phyloP scores from a whole-genome alignment of 495 filamentous ascomycete genomes.

The Penicillium antarcticum region DNA sequence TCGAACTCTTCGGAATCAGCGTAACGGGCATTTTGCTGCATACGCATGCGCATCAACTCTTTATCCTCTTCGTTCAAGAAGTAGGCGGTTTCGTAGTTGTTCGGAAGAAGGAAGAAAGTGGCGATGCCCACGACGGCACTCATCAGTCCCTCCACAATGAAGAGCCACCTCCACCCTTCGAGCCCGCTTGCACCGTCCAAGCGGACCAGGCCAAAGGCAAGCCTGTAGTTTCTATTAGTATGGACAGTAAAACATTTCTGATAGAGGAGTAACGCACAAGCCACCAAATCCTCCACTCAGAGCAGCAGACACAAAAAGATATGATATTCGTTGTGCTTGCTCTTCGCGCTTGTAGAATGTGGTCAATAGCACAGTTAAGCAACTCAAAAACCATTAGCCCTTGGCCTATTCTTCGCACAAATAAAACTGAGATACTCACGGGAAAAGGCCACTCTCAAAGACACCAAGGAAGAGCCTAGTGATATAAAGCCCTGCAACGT shows the following conservation, averaged over 20 bases:
- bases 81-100: constrained; percentile 11
- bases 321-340: constrained; percentile 15
- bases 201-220: constrained; percentile 33
- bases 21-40: constrained; percentile 8
- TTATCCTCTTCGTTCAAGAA: constrained; percentile 17
- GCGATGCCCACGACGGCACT: constrained; percentile 10
- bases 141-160: constrained; percentile 38
- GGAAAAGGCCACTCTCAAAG: constrained; percentile 33
- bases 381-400: constrained; percentile 14
- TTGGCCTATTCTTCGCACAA: constrained; percentile 12
- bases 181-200: constrained; percentile 30
- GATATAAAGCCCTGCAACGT: constrained; percentile 31
- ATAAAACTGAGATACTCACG: constrained; percentile 15
- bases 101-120: constrained; percentile 15
- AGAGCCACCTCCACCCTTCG: constrained; percentile 41
- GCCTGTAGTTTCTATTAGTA: background rate
- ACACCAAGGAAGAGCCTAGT: constrained; percentile 30
- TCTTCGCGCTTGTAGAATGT: constrained; percentile 21
- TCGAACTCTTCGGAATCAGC: constrained; percentile 9
- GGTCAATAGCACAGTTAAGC: constrained; percentile 27
- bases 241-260: background rate
- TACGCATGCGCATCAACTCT: constrained; percentile 12
- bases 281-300: constrained; percentile 27
- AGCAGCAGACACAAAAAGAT: constrained; percentile 24
- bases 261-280: background rate